These are phyloP conservation scores for Artomyces pyxidatus DNA, from an alignment of 768 basidiomycete species.

Conservation along the genomic window DNA sequence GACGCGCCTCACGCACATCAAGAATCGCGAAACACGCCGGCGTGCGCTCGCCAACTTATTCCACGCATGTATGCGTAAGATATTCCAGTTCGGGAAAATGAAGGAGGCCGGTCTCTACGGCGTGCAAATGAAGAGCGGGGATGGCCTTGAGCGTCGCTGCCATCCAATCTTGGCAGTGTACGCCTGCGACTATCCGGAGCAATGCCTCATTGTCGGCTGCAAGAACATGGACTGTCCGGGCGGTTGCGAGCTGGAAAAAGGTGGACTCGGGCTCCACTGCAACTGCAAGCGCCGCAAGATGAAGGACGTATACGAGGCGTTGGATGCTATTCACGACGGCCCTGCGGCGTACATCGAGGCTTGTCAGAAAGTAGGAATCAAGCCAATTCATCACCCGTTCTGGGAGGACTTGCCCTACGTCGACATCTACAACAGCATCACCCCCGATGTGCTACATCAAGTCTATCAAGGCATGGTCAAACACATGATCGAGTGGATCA, in stretches of 20 bases:
- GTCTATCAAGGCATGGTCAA: slow-evolving; percentile 16
- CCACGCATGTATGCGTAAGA: neutral
- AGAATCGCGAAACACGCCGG: neutral
- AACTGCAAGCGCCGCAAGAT: neutral
- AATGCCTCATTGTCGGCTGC: slow-evolving; percentile 12
- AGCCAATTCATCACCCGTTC: slow-evolving; percentile 8
- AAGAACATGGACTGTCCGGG: slow-evolving; percentile 11
- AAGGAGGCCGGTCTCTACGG: slow-evolving; percentile 22
- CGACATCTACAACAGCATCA: slow-evolving; percentile 19
- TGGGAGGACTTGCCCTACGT: slow-evolving; percentile 22
- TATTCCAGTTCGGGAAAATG: neutral
- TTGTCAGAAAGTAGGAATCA: neutral
- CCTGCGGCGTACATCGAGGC: neutral
- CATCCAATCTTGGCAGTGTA: slow-evolving; percentile 19
- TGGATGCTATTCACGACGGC: neutral
- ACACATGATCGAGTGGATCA: neutral
- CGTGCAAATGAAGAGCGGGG: slow-evolving; percentile 23
- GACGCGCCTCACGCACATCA: neutral
- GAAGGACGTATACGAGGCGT: neutral
- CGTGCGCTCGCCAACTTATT: neutral
- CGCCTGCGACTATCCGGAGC: slow-evolving; percentile 18
- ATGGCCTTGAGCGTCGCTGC: slow-evolving; percentile 32
- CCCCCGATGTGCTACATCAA: slow-evolving; percentile 29
- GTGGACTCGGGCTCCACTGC: neutral
- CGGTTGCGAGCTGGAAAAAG: neutral